Base-by-base conservation (phyloP, 805 yeast genomes). In the Wickerhamia fluorescens region DNA sequence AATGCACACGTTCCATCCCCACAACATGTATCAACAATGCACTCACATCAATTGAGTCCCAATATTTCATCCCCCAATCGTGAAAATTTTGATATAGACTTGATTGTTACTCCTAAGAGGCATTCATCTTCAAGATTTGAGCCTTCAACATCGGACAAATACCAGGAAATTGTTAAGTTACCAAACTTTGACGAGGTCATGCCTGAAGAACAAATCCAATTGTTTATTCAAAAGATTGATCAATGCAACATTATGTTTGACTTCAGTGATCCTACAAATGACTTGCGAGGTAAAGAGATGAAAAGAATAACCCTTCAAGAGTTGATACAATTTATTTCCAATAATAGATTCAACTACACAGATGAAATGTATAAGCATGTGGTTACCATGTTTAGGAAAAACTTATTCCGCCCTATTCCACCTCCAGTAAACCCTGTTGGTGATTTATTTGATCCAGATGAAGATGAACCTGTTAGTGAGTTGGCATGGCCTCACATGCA, bases 401-500 rank as follows among this genome's bases (percentile, higher is more conserved):
- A 92, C 57, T 68, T 92, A 32, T 88, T 92, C 57, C 74, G 98
- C 49, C 95, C 97, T 18, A 86, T 92, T 27, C 97, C 98, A 3
- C 98, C 98, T 1, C 96, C 97, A 1, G 95, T 88, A 20, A 92
- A 92, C 53, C 97, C 97, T 4, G 73, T 88, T 25, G 98, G 98
- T 21, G 98, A 92, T 41, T 73, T 89, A 22, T 92, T 73, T 56
- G 98, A 92, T 47, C 98, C 98, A 1, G 98, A 92, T 58, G 98
- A 92, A 59, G 98, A 92, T 61, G 98, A 92, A 58, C 97, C 97
- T 3, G 94, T 92, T 21, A 76, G 78, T 45, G 97, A 92, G 53
- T 74, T 89, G 39, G 88, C 96, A 7, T 92, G 98, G 98, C 95
- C 97, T 8, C 98, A 92, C 54, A 92, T 92, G 97, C 94, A 86